Percentiles rank a stretch among this genome's conserved stretches.
Evolutionary conservation across 2,329 filamentous ascomycete species (phyloP).

Genomic region (Huntiella decipiens): DNA sequence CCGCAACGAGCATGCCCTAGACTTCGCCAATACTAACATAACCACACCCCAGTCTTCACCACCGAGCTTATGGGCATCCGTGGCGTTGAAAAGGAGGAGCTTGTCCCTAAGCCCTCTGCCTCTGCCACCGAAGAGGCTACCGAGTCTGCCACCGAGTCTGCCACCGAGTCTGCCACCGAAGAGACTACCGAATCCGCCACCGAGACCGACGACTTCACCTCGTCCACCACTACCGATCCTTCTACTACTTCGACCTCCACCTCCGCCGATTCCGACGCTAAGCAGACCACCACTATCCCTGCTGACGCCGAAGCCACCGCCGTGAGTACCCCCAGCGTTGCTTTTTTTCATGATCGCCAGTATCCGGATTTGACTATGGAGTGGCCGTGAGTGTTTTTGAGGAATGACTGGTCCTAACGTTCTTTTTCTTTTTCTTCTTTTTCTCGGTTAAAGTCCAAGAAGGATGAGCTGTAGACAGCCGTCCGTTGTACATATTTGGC

Average conservation of each 20-base stretch:
- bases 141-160: constrained; percentile 13
- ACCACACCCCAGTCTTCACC: constrained; percentile 50
- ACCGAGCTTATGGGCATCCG: constrained; percentile 74
- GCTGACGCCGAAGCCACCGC: constrained; percentile 6
- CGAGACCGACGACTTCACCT: constrained; percentile 18
- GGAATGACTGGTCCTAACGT: background rate
- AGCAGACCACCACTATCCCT: constrained; percentile 10
- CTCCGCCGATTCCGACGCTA: constrained; percentile 3
- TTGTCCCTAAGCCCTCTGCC: constrained; percentile 23
- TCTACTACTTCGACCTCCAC: constrained; percentile 9
- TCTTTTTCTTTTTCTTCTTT: background rate
- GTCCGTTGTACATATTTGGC: no score
- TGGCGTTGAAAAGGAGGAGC: constrained; percentile 39
- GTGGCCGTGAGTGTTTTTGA: no score
- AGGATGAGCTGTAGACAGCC: constrained; percentile 12
- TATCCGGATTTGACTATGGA: constrained; percentile 3
- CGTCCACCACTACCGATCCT: background rate
- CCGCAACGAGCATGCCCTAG: background rate
- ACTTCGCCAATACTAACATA: background rate
- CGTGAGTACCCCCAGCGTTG: constrained; percentile 2
- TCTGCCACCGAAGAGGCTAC: constrained; percentile 15
- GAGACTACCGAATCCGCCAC: constrained; percentile 11
- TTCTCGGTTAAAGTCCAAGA: constrained; percentile 8
- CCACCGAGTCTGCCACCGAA: constrained; percentile 13
- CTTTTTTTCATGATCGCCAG: constrained; percentile 7